These are phyloP conservation scores for Colletotrichum costaricense DNA, from an alignment of 2,329 filamentous ascomycete species.

Conservation along the genomic window DNA sequence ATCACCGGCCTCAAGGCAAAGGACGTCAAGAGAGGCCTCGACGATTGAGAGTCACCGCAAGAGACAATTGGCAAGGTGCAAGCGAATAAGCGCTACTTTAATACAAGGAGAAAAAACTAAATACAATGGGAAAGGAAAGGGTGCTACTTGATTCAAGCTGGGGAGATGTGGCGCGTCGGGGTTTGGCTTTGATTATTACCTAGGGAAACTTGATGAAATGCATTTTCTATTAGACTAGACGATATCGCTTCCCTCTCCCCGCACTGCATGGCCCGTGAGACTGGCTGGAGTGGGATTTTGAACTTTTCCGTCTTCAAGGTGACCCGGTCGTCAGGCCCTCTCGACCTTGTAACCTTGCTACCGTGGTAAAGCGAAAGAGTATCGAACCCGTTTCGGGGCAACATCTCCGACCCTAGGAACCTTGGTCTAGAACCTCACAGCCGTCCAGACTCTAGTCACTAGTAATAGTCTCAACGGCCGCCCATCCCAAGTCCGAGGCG, in stretches of 20 bases:
- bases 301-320: not conserved
- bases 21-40: slow-evolving; percentile 67
- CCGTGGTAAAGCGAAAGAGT: not conserved
- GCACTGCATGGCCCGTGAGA: not conserved
- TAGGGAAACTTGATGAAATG: slow-evolving; percentile 24
- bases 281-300: not conserved
- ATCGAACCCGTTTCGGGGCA: not conserved
- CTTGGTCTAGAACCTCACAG: not conserved
- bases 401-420: not conserved
- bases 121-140: slow-evolving; percentile 13
- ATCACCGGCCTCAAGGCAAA: slow-evolving; percentile 67
- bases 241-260: not conserved
- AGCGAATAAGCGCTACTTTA: not conserved
- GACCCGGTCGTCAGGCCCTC: no score
- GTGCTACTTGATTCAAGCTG: slow-evolving; percentile 18
- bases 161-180: slow-evolving; percentile 23
- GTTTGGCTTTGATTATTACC: slow-evolving; percentile 32
- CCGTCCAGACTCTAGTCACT: not conserved
- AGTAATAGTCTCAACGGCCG: not conserved
- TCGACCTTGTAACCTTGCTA: not conserved
- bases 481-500: not conserved
- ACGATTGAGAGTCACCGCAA: slow-evolving; percentile 1
- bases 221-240: slow-evolving; percentile 19
- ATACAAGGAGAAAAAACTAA: slow-evolving; percentile 10
- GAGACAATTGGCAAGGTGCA: not conserved